Evolutionary conservation across 257 asterid species (phyloP), one percentile per base, ranked within the genome.

Genomic region (Ilex aquifolium): DNA sequence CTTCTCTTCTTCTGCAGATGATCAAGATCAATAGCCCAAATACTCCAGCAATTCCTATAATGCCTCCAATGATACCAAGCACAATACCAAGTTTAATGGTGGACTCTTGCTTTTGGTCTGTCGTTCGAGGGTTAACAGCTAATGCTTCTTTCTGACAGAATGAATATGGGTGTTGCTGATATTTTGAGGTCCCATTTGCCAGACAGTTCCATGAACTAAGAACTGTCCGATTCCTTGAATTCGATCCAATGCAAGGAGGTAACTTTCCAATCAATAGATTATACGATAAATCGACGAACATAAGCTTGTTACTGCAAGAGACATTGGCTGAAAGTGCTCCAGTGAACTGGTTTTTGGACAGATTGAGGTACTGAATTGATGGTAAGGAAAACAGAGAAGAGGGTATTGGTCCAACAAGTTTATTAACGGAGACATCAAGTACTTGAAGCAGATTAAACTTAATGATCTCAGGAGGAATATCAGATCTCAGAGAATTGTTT

Each of bases 131-230:
- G 83, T 76, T 72, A 56, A 93, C 96, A 17, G 97, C 97, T 36
- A 93, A 31, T n/a, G 99, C 99, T 64, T 90, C 88, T 44, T 86
- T 90, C 10, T 83, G 92, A 65, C 99, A 93, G 71, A 75, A 93
- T 21, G 95, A 69, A 44, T 27, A 15, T 9, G 86, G 72, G 50
- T 83, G 27, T 21, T 21, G 77, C 61, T 93, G 99, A 56, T 78
- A 81, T 74, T 76, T 85, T 2, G 91, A 80, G 58, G 74, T 81
- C 16, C 95, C 71, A 63, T 82, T 86, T 3, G 84, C 77, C 72
- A 93, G 64, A 62, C 99, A 93, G 59, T 93, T 93, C 85, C 87
- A 83, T 59, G 80, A 44, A 51, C 71, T 57, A 14, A 84, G 27
- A 5, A 90, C 88, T 0, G 74, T 88, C 61, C 71, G 79, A 58